Evolutionary conservation across 2,329 filamentous ascomycete species (phyloP), one percentile per base, ranked within the genome.

Genomic region (Aspergillus sojae): DNA sequence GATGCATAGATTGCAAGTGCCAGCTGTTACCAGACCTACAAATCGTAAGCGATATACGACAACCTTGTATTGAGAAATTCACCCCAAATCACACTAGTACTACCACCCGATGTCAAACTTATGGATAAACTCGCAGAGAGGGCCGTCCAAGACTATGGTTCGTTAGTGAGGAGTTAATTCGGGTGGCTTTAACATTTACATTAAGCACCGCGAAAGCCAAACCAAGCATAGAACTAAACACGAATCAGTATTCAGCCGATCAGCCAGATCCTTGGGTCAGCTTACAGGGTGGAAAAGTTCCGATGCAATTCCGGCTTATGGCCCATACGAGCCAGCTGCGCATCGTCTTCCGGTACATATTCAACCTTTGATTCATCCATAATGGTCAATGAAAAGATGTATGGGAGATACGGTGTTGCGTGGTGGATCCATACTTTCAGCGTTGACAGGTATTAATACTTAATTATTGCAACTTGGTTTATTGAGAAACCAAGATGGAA

Each of bases 71-170:
- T 26, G 46, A 53, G 19, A 19, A 28, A 46, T 71, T 26, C 66
- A 85, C 91, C 91, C 90, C 91, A 94, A 62, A 94, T 85, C 28
- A 93, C 89, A 57, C 88, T 85, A 9, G 86, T 88, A 12, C 89
- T 86, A 0, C 91, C 91, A 34, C 91, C 91, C n/a, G 86, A 89
- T 0, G 90, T 89, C 36, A 94, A 80, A 9, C 87, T 86, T 10
- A 89, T 79, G 3, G 83, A 85, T 57, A 88, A 74, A 50, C 84
- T 87, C 1, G 86, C 82, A 9, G 85, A 84, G 5, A 88, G 78
- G 4, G 86, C 86, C 2, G 86, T 88, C 86, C 86, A 88, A 2
- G 85, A 86, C 75, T 76, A 55, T 45, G 32, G 14, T 34, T 14
- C 21, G 58, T 69, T 57, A 70, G 62, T 21, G 19, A 34, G 11